Evolutionary conservation across 1,284 basidiomycete species (phyloP), one percentile per base, ranked within the genome.

Genomic region (Ustilago tritici): DNA sequence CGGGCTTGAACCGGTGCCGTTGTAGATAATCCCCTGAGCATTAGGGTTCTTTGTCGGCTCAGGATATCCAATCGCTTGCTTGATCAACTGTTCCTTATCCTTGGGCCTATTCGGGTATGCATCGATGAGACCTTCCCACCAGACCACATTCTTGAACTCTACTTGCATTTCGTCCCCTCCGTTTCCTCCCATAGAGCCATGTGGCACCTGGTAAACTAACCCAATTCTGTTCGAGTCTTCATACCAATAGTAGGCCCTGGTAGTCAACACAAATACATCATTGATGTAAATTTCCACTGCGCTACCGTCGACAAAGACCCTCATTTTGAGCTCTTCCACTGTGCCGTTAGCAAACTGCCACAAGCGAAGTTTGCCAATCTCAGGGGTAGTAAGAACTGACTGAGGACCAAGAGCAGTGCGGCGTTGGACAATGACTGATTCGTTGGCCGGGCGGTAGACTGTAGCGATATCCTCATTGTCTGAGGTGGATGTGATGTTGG

Each of bases 261-360:
- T 76, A 5, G 74, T 70, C 4, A 76, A 43, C 2, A 61, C 74
- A 54, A 76, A 69, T 2, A 67, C 52, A 19, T 76, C 69, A 46
- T 76, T 76, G 56, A 76, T 63, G 61, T 68, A 76, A 7, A 76
- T n/a, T 34, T 76, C 74, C 40, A 76, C 31, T 14, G 74, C 65
- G 1, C 65, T 68, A 14, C 74, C 74, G 31, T 76, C 74, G 36
- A 76, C 62, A 41, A 76, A 76, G 15, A 76, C 31, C 8, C 74
- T 41, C 34, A 76, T 38, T n/a, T 61, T 55, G 11, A 76, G 28
- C 1, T 38, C 23, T 23, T 70, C 52, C 12, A 49, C 14, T 17
- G 23, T 57, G 31, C n/a, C 56, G n/a, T 56, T 38, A 11, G 6
- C 12, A 36, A 56, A 23, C 23, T 67, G 40, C 74, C 74, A 76